Conservation (phyloP, 2,329 filamentous ascomycete species). For the Alternaria sp. region DNA sequence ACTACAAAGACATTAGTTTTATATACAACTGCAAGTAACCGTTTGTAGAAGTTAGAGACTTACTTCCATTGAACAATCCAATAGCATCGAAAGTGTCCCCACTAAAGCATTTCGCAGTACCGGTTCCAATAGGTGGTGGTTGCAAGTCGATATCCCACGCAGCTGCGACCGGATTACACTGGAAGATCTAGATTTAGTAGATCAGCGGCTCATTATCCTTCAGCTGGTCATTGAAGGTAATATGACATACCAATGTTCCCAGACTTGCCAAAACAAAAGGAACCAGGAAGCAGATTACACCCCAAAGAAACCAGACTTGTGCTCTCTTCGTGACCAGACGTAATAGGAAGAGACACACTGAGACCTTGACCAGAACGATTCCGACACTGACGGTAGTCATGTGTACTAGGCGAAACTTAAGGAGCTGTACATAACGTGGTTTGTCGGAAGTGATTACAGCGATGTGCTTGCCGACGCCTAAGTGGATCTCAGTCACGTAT, state of each 20-base stretch:
- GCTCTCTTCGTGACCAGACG: slow-evolving; percentile 50
- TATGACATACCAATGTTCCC: slow-evolving; percentile 47
- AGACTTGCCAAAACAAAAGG: slow-evolving; percentile 55
- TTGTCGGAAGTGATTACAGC: slow-evolving; percentile 44
- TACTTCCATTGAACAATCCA: slow-evolving; percentile 59
- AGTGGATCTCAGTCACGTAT: slow-evolving; percentile 54
- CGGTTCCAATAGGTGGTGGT: slow-evolving; percentile 38
- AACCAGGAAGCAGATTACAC: slow-evolving; percentile 56
- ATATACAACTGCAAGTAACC: neutral
- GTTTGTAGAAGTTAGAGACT: slow-evolving; percentile 10
- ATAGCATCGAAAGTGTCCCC: slow-evolving; percentile 54
- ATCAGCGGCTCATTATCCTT: neutral
- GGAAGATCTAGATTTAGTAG: slow-evolving; percentile 47
- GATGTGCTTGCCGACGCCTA: slow-evolving; percentile 53
- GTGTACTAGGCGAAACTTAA: slow-evolving; percentile 55
- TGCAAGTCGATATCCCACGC: slow-evolving; percentile 54
- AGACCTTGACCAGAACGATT: slow-evolving; percentile 59
- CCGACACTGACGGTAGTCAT: slow-evolving; percentile 59
- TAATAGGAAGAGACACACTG: slow-evolving; percentile 58
- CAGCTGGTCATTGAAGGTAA: neutral
- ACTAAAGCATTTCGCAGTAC: slow-evolving; percentile 56
- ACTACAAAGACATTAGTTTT: slow-evolving; percentile 18
- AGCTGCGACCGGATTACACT: slow-evolving; percentile 57
- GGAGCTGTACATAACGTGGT: slow-evolving; percentile 47
- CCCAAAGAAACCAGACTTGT: slow-evolving; percentile 54